Evolutionary conservation across 805 yeast species (phyloP).

Genomic region (Wickerhamiella dianesei): DNA sequence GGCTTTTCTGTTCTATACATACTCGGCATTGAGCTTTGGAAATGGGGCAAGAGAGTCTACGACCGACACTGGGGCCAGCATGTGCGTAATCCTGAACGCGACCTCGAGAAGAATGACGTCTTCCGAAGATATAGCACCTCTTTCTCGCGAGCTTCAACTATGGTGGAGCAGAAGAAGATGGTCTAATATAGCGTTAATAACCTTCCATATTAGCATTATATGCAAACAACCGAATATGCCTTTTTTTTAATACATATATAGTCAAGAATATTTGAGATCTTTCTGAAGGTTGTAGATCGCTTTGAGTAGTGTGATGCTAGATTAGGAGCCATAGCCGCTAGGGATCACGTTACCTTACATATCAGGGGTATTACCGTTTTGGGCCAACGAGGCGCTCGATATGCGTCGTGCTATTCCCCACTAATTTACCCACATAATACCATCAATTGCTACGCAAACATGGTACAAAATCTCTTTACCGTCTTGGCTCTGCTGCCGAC

Average conservation of each 20-base stretch:
- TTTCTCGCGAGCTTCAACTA: not conserved
- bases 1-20: constrained; percentile 49
- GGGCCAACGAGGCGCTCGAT: not conserved
- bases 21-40: constrained; percentile 51
- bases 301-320: too few relatives aligned
- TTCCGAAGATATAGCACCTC: constrained; percentile 4
- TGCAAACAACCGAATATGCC: too few relatives aligned
- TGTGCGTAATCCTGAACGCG: constrained; percentile 48
- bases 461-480: not conserved
- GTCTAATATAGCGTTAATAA: too few relatives aligned
- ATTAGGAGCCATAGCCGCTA: too few relatives aligned
- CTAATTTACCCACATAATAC: not conserved
- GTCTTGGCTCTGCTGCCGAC: not conserved
- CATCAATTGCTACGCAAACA: not conserved
- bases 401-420: too few relatives aligned
- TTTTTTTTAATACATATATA: too few relatives aligned
- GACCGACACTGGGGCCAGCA: constrained; percentile 27
- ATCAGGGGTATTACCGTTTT: not conserved
- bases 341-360: too few relatives aligned
- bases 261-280: too few relatives aligned
- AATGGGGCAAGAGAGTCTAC: constrained; percentile 47
- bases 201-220: too few relatives aligned
- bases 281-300: too few relatives aligned
- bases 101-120: constrained; percentile 16
- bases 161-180: not conserved